Evolutionary conservation across 1,139 yeast genomes (phyloP).

Genomic region (Geotrichum europaeum): DNA sequence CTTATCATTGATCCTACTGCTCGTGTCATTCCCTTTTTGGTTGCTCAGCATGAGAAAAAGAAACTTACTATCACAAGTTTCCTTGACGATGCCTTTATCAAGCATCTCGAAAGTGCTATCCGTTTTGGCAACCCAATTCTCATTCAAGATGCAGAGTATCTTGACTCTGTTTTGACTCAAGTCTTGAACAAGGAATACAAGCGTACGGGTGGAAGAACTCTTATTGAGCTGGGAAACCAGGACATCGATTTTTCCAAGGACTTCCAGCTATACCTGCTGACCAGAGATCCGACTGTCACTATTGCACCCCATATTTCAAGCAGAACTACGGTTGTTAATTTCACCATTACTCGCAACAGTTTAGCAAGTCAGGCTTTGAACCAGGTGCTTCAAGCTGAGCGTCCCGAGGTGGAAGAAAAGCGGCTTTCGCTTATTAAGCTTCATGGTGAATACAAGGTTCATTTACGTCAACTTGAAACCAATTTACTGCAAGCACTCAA

Average conservation of each 20-base stretch:
- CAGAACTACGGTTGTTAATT: conserved; percentile 61
- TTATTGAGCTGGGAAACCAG: conserved; percentile 56
- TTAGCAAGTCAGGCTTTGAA: conserved; percentile 61
- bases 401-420: conserved; percentile 63
- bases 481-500: conserved; percentile 54
- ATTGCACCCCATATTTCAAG: conserved; percentile 55
- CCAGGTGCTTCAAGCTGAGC: conserved; percentile 46
- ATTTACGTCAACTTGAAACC: conserved; percentile 54
- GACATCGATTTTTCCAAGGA: conserved; percentile 62
- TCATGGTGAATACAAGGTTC: conserved; percentile 56
- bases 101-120: conserved; percentile 70
- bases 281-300: conserved; percentile 49
- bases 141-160: conserved; percentile 71
- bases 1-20: conserved; percentile 72
- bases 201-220: conserved; percentile 62
- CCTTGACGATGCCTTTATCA: conserved; percentile 59
- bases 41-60: conserved; percentile 30
- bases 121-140: conserved; percentile 75
- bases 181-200: conserved; percentile 57
- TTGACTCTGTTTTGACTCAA: conserved; percentile 66
- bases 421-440: conserved; percentile 48
- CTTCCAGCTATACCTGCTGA: conserved; percentile 55
- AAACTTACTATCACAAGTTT: conserved; percentile 61
- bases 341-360: conserved; percentile 61
- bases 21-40: conserved; percentile 41